Percentiles rank a stretch among this genome's conserved stretches.
Conservation (phyloP, 805 yeast species). For the Candida khao-thaluensis region DNA sequence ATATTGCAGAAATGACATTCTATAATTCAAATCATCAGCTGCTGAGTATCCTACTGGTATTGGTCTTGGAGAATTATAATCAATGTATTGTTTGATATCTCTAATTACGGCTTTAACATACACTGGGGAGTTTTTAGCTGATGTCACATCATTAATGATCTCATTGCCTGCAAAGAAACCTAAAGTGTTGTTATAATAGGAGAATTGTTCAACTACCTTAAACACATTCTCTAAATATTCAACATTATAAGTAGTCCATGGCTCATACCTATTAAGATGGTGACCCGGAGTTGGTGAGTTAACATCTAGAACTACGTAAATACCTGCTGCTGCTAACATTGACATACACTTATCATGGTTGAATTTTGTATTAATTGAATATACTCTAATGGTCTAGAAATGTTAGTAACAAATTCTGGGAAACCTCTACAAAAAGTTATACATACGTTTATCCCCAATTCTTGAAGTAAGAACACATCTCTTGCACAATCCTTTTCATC, state of each 20-base stretch:
- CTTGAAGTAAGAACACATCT: slow-evolving; percentile 77
- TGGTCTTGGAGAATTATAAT: slow-evolving; percentile 53
- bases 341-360: slow-evolving; percentile 92
- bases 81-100: slow-evolving; percentile 76
- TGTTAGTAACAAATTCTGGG: slow-evolving; percentile 27
- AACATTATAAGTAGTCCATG: slow-evolving; percentile 82
- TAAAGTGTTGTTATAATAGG: slow-evolving; percentile 82
- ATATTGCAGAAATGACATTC: slow-evolving; percentile 75
- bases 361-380: slow-evolving; percentile 78
- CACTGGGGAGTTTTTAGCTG: slow-evolving; percentile 66
- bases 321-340: slow-evolving; percentile 84
- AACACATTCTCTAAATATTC: slow-evolving; percentile 74
- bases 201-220: slow-evolving; percentile 75
- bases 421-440: neutral
- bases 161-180: slow-evolving; percentile 95
- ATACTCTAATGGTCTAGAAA: slow-evolving; percentile 63
- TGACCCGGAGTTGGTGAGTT: slow-evolving; percentile 80
- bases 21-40: slow-evolving; percentile 81
- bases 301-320: slow-evolving; percentile 87
- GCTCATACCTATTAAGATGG: slow-evolving; percentile 86
- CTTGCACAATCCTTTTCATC: slow-evolving; percentile 72
- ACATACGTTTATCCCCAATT: slow-evolving; percentile 68
- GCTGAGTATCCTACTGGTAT: slow-evolving; percentile 96
- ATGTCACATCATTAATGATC: slow-evolving; percentile 73
- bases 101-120: slow-evolving; percentile 76